These are phyloP conservation scores for Ogataea nakhonphanomensis DNA, from an alignment of 805 yeast species.

Conservation along the genomic window DNA sequence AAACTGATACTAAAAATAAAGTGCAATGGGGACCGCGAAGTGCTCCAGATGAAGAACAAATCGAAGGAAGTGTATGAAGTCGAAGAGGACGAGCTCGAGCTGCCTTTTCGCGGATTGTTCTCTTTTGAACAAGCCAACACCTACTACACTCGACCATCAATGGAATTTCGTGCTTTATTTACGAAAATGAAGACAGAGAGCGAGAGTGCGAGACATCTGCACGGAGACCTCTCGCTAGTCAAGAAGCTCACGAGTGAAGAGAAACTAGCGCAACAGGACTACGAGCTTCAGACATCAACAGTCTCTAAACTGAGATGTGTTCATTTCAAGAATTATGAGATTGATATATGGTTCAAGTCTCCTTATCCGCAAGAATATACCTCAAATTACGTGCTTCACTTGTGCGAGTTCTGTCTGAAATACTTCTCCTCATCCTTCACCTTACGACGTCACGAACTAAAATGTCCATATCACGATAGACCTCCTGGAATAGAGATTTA, in stretches of 20 bases:
- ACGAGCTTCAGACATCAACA: constrained; percentile 25
- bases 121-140: constrained; percentile 58
- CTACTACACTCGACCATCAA: constrained; percentile 56
- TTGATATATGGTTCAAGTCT: constrained; percentile 88
- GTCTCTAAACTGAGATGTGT: constrained; percentile 54
- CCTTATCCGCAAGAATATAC: constrained; percentile 91
- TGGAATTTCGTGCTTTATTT: constrained; percentile 34
- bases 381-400: constrained; percentile 54
- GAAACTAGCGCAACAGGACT: constrained; percentile 24
- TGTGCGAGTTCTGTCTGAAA: constrained; percentile 83
- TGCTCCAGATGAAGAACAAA: constrained; percentile 6
- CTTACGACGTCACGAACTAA: constrained; percentile 64
- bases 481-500: constrained; percentile 96
- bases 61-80: constrained; percentile 20
- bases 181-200: constrained; percentile 39
- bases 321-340: constrained; percentile 68
- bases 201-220: constrained; percentile 34
- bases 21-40: constrained; percentile 4
- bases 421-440: constrained; percentile 70
- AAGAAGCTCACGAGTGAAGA: constrained; percentile 20
- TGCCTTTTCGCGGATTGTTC: constrained; percentile 68
- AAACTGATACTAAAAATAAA: constrained; percentile 10
- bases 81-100: constrained; percentile 43
- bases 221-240: constrained; percentile 33
- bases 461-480: constrained; percentile 59